These are phyloP conservation scores for Irpex sp. DNA, from an alignment of 1,284 basidiomycete genomes.

Conservation along the genomic window DNA sequence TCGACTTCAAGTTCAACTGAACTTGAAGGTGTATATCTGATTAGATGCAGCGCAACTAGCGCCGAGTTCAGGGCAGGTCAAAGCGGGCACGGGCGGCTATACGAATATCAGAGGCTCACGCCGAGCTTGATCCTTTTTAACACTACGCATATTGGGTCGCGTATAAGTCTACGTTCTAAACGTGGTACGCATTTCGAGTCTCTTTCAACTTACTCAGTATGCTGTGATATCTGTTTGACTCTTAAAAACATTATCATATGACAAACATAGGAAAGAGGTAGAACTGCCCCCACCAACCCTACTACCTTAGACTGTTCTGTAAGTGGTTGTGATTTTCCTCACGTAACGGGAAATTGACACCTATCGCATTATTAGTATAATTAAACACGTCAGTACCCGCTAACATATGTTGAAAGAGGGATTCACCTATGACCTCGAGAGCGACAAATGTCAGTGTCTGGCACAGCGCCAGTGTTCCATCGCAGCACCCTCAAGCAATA, in stretches of 20 bases:
- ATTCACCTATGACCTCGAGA: too few relatives aligned
- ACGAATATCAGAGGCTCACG: background rate
- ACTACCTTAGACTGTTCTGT: background rate
- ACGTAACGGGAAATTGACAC: background rate
- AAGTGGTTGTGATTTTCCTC: background rate
- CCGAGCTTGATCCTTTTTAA: background rate
- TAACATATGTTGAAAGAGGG: background rate
- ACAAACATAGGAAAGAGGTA: background rate
- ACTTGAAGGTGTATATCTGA: background rate
- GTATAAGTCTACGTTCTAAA: too few relatives aligned
- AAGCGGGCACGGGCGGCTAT: background rate
- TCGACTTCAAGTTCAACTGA: background rate
- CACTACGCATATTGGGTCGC: background rate
- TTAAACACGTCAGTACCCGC: background rate
- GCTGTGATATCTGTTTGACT: too few relatives aligned
- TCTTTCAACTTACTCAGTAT: too few relatives aligned
- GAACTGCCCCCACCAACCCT: background rate
- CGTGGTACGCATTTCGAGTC: too few relatives aligned
- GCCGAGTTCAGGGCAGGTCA: background rate
- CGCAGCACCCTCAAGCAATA: background rate
- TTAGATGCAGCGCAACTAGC: background rate
- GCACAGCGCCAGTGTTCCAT: background rate
- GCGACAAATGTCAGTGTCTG: background rate
- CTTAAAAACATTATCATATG: too few relatives aligned
- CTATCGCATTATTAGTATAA: background rate